A percentile compares a stretch with the other conserved stretches of the same genome.
Evolutionary conservation across 805 yeast genomes (phyloP).

Genomic region (Metschnikowia chrysomelidarum): DNA sequence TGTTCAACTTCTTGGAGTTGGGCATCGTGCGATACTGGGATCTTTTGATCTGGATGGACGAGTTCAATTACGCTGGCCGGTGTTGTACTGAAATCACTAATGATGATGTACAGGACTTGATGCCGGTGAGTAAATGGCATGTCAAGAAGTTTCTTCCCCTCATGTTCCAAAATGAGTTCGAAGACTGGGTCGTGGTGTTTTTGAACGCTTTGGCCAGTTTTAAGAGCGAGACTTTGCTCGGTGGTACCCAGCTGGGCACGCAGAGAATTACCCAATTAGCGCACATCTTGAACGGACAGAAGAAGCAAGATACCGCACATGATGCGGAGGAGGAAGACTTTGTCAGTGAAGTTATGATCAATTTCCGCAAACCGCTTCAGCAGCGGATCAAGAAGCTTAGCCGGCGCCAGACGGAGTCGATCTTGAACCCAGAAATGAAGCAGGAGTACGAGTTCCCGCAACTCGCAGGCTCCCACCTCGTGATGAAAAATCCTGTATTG

Average conservation of each 20-base stretch:
- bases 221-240: slow-evolving; percentile 43
- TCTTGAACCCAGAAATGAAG: slow-evolving; percentile 60
- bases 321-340: slow-evolving; percentile 36
- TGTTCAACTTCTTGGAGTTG: slow-evolving; percentile 80
- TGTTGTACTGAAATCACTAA: slow-evolving; percentile 46
- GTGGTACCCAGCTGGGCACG: slow-evolving; percentile 40
- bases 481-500: slow-evolving; percentile 65
- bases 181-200: slow-evolving; percentile 79
- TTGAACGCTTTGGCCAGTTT: slow-evolving; percentile 63
- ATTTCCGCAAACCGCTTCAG: slow-evolving; percentile 60
- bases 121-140: slow-evolving; percentile 72
- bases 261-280: slow-evolving; percentile 71
- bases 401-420: slow-evolving; percentile 69
- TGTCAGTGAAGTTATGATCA: slow-evolving; percentile 48
- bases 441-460: slow-evolving; percentile 70
- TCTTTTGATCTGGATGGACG: slow-evolving; percentile 91
- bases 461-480: slow-evolving; percentile 69
- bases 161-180: slow-evolving; percentile 77
- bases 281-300: slow-evolving; percentile 47
- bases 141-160: slow-evolving; percentile 70
- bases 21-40: slow-evolving; percentile 84
- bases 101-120: slow-evolving; percentile 43
- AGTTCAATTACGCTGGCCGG: slow-evolving; percentile 79
- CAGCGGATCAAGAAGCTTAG: slow-evolving; percentile 65
- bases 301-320: slow-evolving; percentile 32